A percentile compares a stretch with the other conserved stretches of the same genome.
Evolutionary conservation across 495 filamentous ascomycete genomes (phyloP).

Genomic region (Podospora fimiseda): DNA sequence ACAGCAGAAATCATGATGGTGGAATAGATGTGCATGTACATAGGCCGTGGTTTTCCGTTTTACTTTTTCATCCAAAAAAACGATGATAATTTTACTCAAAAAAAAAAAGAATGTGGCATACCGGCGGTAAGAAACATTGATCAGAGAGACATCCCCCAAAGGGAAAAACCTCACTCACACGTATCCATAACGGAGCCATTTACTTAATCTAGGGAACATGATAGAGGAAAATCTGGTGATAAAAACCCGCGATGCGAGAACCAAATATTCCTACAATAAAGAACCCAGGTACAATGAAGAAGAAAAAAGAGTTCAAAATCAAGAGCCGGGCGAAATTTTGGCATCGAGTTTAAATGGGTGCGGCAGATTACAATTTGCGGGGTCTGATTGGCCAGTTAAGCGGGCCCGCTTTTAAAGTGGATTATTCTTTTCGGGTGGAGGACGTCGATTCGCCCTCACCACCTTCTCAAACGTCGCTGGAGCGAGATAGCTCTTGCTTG

Average conservation of each 20-base stretch:
- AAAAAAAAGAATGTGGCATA: slow-evolving; percentile 42
- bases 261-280: slow-evolving; percentile 78
- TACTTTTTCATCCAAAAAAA: not conserved
- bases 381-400: slow-evolving; percentile 23
- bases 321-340: slow-evolving; percentile 17
- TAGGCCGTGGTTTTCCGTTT: not conserved
- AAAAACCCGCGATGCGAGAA: slow-evolving; percentile 9
- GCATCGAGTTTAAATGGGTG: slow-evolving; percentile 16
- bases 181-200: slow-evolving; percentile 55
- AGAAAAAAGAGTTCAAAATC: slow-evolving; percentile 30
- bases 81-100: not conserved
- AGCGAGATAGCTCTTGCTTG: not conserved
- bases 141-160: slow-evolving; percentile 38
- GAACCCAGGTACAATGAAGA: slow-evolving; percentile 57
- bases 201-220: slow-evolving; percentile 52
- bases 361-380: slow-evolving; percentile 19
- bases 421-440: slow-evolving; percentile 17
- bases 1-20: no score
- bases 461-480: not conserved
- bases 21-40: no score
- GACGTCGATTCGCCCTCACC: not conserved
- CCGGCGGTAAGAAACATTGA: slow-evolving; percentile 56
- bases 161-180: slow-evolving; percentile 35
- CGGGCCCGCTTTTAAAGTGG: slow-evolving; percentile 14
- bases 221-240: slow-evolving; percentile 54